Evolutionary conservation across 1,284 basidiomycete genomes (phyloP).

Genomic region (Caloboletus firmus): DNA sequence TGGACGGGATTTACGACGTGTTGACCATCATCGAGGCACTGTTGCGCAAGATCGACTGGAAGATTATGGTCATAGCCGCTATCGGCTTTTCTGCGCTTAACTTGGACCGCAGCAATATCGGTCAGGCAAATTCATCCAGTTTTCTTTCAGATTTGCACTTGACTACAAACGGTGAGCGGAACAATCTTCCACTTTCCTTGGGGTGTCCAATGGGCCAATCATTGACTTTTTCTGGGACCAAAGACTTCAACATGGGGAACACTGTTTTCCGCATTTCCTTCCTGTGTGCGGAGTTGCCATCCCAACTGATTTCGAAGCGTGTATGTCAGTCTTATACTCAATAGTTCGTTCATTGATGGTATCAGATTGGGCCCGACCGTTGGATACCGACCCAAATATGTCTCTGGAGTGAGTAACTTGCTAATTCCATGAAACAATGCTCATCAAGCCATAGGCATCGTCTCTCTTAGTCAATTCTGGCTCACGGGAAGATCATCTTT

Average conservation of each 20-base stretch:
- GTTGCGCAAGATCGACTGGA: constrained; percentile 50
- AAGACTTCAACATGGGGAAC: constrained; percentile 68
- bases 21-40: constrained; percentile 22
- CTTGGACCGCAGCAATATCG: constrained; percentile 50
- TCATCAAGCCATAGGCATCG: constrained; percentile 27
- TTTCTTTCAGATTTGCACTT: constrained; percentile 63
- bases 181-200: background rate
- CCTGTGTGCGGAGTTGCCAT: constrained; percentile 65
- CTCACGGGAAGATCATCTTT: constrained; percentile 56
- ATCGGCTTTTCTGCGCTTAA: constrained; percentile 48
- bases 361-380: constrained; percentile 60
- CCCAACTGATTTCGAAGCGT: constrained; percentile 68
- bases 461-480: constrained; percentile 58
- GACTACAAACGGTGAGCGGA: constrained; percentile 49
- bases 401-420: constrained; percentile 35
- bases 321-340: constrained; percentile 30
- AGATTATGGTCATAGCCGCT: constrained; percentile 48
- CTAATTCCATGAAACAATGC: background rate
- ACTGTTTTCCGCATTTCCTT: constrained; percentile 58
- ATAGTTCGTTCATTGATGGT: background rate
- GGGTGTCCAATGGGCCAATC: background rate
- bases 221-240: background rate
- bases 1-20: background rate
- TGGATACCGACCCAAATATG: constrained; percentile 66
- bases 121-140: constrained; percentile 66